These are phyloP conservation scores for Leucaena leucocephala DNA, from an alignment of 306 rosid genomes.

Conservation along the genomic window DNA sequence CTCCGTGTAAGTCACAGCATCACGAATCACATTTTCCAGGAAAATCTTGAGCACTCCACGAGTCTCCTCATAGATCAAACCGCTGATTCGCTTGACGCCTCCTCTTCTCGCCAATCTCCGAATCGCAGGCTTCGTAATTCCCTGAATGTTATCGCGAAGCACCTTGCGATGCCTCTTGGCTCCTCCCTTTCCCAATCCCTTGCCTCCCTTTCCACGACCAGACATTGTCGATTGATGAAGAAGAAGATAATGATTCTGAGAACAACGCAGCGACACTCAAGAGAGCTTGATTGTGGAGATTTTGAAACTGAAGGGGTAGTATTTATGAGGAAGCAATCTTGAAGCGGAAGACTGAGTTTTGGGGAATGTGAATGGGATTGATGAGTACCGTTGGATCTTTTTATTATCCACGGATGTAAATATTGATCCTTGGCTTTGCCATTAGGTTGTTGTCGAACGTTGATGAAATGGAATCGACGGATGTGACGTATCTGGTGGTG, in stretches of 20 bases:
- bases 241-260: background rate
- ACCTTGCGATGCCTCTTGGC: slow-evolving; percentile 26
- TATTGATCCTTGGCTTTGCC: background rate
- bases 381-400: slow-evolving; percentile 1
- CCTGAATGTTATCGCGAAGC: slow-evolving; percentile 19
- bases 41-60: slow-evolving; percentile 14
- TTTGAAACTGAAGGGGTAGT: background rate
- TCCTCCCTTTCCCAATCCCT: slow-evolving; percentile 22
- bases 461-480: background rate
- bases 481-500: background rate
- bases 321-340: slow-evolving; percentile 4
- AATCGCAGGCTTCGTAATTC: slow-evolving; percentile 24
- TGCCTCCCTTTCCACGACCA: slow-evolving; percentile 24
- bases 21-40: slow-evolving; percentile 17
- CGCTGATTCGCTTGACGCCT: slow-evolving; percentile 21
- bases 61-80: slow-evolving; percentile 19
- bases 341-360: background rate
- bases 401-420: accelerated
- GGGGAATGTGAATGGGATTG: background rate
- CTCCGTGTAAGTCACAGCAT: slow-evolving; percentile 18
- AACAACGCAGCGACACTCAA: background rate
- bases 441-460: background rate
- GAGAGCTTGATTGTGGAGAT: background rate
- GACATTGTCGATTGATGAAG: background rate
- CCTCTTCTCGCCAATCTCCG: slow-evolving; percentile 17